Conservation (phyloP, 2,329 filamentous ascomycete species). For the Fusarium albosuccineum region DNA sequence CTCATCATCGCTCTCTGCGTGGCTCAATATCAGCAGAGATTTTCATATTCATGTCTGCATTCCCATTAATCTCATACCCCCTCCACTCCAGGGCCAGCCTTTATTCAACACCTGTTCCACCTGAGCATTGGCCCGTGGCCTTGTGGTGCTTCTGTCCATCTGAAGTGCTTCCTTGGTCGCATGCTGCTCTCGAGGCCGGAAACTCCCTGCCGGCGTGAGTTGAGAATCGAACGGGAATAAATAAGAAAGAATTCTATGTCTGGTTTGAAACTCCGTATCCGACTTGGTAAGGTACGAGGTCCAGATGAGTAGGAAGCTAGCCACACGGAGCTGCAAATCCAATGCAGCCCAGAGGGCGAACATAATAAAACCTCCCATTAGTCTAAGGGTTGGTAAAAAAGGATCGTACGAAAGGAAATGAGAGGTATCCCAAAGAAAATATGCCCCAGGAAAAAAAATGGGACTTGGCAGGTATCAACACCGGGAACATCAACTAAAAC, state of each 20-base stretch:
- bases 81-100: slow-evolving; percentile 6
- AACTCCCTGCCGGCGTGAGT: background rate
- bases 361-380: slow-evolving; percentile 22
- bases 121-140: background rate
- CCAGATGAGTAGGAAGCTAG: background rate
- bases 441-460: slow-evolving; percentile 11
- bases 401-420: slow-evolving; percentile 26
- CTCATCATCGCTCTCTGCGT: slow-evolving; percentile 12
- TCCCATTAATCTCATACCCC: slow-evolving; percentile 8
- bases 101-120: background rate
- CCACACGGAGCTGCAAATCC: slow-evolving; percentile 8
- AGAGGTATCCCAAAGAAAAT: slow-evolving; percentile 21
- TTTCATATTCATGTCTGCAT: slow-evolving; percentile 15
- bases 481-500: slow-evolving; percentile 14
- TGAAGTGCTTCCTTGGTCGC: background rate
- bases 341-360: slow-evolving; percentile 18
- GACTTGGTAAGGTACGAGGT: slow-evolving; percentile 13
- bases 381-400: slow-evolving; percentile 23
- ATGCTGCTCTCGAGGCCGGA: slow-evolving; percentile 1
- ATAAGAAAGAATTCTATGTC: slow-evolving; percentile 15
- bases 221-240: slow-evolving; percentile 9
- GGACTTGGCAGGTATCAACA: slow-evolving; percentile 14
- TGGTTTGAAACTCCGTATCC: slow-evolving; percentile 15
- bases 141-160: no score
- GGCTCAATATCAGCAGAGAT: slow-evolving; percentile 13